Conservation (phyloP, 208 protist genomes). For the Leptomonas pyrrhocoris region DNA sequence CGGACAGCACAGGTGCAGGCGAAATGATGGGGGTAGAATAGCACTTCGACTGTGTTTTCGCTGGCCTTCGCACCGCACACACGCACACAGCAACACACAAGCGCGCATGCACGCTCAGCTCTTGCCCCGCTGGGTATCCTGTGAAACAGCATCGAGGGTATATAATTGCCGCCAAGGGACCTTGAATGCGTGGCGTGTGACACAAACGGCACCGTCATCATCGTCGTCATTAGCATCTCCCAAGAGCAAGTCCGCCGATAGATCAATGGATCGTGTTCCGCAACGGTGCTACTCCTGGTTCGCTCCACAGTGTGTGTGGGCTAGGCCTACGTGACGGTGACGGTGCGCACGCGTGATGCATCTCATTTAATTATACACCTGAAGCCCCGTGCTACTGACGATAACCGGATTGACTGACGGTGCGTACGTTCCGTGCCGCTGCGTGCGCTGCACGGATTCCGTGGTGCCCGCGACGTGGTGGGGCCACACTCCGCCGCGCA, state of each 20-base stretch:
- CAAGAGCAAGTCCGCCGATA: constrained; percentile 30
- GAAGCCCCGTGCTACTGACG: too few relatives aligned
- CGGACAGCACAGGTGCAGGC: constrained; percentile 39
- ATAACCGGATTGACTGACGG: too few relatives aligned
- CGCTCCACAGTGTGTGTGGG: too few relatives aligned
- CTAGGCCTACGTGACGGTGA: too few relatives aligned
- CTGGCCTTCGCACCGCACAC: constrained; percentile 3
- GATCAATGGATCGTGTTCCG: constrained; percentile 26
- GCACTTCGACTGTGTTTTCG: constrained; percentile 39
- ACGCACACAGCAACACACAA: constrained; percentile 7
- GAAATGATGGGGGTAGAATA: constrained; percentile 24
- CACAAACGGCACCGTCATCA: not conserved
- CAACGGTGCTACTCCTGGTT: constrained; percentile 33
- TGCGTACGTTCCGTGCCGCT: too few relatives aligned
- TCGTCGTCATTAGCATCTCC: too few relatives aligned
- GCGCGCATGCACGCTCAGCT: not conserved
- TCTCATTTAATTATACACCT: too few relatives aligned
- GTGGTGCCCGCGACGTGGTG: too few relatives aligned
- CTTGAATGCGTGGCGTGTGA: constrained; percentile 21
- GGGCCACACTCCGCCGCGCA: constrained; percentile 1
- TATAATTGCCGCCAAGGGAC: constrained; percentile 45
- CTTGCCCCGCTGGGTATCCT: constrained; percentile 47
- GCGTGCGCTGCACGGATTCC: too few relatives aligned
- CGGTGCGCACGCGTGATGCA: too few relatives aligned
- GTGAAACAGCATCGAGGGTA: constrained; percentile 34